Percentiles rank a stretch among this genome's conserved stretches.
These are phyloP conservation scores for Cylindrotheca fusiformis DNA, from an alignment of 108 stramenopile species.

Conservation along the genomic window DNA sequence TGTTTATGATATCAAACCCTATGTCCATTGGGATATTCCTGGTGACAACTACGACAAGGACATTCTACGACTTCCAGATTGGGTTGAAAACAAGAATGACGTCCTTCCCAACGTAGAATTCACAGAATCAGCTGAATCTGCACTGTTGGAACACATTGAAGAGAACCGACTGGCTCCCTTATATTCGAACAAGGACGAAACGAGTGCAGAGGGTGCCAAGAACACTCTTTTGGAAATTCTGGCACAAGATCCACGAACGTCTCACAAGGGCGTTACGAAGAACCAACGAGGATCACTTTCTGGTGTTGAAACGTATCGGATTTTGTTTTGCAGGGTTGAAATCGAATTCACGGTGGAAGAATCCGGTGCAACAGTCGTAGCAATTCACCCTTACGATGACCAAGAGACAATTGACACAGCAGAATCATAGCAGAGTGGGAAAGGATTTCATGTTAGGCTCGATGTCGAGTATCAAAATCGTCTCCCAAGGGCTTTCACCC, in stretches of 20 bases:
- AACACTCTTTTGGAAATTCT: slow-evolving; percentile 59
- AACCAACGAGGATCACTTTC: slow-evolving; percentile 53
- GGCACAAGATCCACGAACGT: slow-evolving; percentile 76
- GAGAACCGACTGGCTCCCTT: slow-evolving; percentile 51
- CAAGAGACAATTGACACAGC: slow-evolving; percentile 3
- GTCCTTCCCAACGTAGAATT: slow-evolving; percentile 52
- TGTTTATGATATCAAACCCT: slow-evolving; percentile 92
- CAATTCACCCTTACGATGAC: slow-evolving; percentile 3
- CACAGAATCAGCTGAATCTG: slow-evolving; percentile 30
- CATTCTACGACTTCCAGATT: slow-evolving; percentile 46
- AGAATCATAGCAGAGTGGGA: slow-evolving; percentile 8
- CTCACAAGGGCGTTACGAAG: slow-evolving; percentile 63
- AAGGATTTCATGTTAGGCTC: neutral
- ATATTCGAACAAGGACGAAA: slow-evolving; percentile 48
- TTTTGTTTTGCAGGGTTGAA: slow-evolving; percentile 20
- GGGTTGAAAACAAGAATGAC: slow-evolving; percentile 68
- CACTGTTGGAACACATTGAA: slow-evolving; percentile 26
- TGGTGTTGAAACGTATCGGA: slow-evolving; percentile 11
- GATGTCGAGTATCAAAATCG: neutral
- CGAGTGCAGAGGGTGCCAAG: slow-evolving; percentile 27
- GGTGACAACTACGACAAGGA: slow-evolving; percentile 9
- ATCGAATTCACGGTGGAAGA: slow-evolving; percentile 29
- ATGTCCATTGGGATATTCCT: slow-evolving; percentile 84
- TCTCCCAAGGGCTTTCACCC: neutral
- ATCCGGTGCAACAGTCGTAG: slow-evolving; percentile 14